Conservation (phyloP, 23 red algal species). For the Gracilaria domingensis region DNA sequence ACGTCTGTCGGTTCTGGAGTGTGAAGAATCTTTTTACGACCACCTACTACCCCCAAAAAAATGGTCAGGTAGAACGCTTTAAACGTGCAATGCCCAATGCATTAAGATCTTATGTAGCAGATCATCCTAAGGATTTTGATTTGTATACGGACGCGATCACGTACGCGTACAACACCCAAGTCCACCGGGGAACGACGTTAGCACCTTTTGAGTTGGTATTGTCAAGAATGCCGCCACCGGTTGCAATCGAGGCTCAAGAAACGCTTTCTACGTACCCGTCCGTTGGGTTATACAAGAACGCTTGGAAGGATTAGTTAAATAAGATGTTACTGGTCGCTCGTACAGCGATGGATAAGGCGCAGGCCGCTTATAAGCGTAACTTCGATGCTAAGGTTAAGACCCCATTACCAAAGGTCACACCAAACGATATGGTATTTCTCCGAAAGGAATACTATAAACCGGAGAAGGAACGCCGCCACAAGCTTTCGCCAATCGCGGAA, state of each 20-base stretch:
- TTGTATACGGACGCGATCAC: slow-evolving; percentile 3
- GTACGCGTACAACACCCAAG: slow-evolving; percentile 21
- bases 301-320: slow-evolving; percentile 8
- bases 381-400: not conserved
- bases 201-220: slow-evolving; percentile 6
- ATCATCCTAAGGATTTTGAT: not conserved
- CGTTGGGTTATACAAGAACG: not conserved
- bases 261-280: not conserved
- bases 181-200: not conserved
- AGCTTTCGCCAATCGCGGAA: slow-evolving; percentile 36
- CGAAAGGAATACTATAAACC: slow-evolving; percentile 41
- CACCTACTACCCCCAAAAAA: slow-evolving; percentile 25
- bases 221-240: not conserved
- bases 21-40: not conserved
- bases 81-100: not conserved
- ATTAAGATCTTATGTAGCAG: not conserved
- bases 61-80: slow-evolving; percentile 41
- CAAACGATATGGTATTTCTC: slow-evolving; percentile 1
- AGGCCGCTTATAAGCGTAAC: not conserved
- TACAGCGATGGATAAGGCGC: not conserved
- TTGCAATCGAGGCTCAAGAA: not conserved
- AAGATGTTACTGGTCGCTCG: not conserved
- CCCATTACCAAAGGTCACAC: too few relatives aligned
- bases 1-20: slow-evolving; percentile 6
- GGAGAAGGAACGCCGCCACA: slow-evolving; percentile 7